phyloP scores from a whole-genome alignment of 306 rosid genomes.

The Quillaja saponaria region DNA sequence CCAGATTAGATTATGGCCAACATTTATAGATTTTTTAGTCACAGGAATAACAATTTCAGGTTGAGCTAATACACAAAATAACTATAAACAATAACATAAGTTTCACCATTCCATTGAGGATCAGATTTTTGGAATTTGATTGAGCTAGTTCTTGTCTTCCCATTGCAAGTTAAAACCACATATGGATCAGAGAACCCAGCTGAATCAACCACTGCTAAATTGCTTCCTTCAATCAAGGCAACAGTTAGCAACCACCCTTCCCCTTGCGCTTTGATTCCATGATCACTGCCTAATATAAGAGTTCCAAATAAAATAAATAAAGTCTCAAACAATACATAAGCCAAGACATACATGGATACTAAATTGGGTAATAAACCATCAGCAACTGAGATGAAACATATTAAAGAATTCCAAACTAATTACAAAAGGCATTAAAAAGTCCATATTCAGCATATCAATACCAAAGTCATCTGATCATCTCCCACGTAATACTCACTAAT shows the following conservation, averaged over 20 bases:
- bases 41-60: conserved; percentile 15
- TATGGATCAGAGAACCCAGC: conserved; percentile 75
- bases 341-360: conserved; percentile 20
- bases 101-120: conserved; percentile 92
- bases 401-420: not conserved
- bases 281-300: conserved; percentile 73
- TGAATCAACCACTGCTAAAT: conserved; percentile 69
- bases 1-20: conserved; percentile 5
- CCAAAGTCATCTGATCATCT: not conserved
- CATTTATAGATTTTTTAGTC: conserved; percentile 5
- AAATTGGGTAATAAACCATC: conserved; percentile 16
- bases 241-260: conserved; percentile 97
- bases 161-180: conserved; percentile 88
- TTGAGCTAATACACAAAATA: conserved; percentile 18
- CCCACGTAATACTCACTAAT: not conserved
- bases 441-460: conserved; percentile 22
- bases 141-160: conserved; percentile 89
- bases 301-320: conserved; percentile 1
- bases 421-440: too few relatives aligned
- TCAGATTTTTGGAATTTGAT: conserved; percentile 78
- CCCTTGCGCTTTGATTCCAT: conserved; percentile 93
- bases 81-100: conserved; percentile 19
- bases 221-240: conserved; percentile 88
- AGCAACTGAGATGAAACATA: not conserved
- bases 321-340: conserved; percentile 14